phyloP scores from a whole-genome alignment of 2,329 filamentous ascomycete genomes.

The Xylariaceae sp. region DNA sequence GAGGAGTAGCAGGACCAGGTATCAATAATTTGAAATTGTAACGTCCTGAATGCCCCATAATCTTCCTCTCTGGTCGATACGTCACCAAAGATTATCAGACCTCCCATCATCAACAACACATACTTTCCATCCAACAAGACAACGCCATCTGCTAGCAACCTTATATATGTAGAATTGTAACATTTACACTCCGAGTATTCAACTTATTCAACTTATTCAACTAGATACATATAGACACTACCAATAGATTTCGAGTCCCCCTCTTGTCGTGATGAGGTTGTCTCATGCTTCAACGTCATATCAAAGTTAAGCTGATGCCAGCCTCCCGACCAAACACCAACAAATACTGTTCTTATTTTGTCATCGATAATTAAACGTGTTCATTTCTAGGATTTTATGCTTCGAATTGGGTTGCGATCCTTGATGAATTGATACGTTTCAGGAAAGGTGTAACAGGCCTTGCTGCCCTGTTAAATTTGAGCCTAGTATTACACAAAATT shows the following conservation, averaged over 20 bases:
- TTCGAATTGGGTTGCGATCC: no score
- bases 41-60: constrained; percentile 27
- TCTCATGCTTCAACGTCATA: constrained; percentile 23
- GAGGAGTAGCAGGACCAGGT: not conserved
- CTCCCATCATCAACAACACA: constrained; percentile 26
- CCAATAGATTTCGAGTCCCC: not conserved
- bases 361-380: no score
- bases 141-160: constrained; percentile 26
- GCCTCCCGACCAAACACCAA: constrained; percentile 18
- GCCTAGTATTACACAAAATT: no score
- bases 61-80: constrained; percentile 24
- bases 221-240: constrained; percentile 18
- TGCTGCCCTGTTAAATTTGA: no score
- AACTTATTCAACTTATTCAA: no score
- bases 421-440: no score
- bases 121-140: constrained; percentile 32
- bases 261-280: constrained; percentile 1
- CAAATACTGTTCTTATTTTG: no score
- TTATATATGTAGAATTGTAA: constrained; percentile 21
- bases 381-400: no score
- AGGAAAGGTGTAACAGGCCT: no score
- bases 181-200: constrained; percentile 9
- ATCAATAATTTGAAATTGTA: constrained; percentile 14
- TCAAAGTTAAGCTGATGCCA: constrained; percentile 25
- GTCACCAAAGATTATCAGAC: constrained; percentile 33